A percentile compares a stretch with the other conserved stretches of the same genome.
phyloP scores from a whole-genome alignment of 805 yeast genomes.

The Lipomyces japonicus region DNA sequence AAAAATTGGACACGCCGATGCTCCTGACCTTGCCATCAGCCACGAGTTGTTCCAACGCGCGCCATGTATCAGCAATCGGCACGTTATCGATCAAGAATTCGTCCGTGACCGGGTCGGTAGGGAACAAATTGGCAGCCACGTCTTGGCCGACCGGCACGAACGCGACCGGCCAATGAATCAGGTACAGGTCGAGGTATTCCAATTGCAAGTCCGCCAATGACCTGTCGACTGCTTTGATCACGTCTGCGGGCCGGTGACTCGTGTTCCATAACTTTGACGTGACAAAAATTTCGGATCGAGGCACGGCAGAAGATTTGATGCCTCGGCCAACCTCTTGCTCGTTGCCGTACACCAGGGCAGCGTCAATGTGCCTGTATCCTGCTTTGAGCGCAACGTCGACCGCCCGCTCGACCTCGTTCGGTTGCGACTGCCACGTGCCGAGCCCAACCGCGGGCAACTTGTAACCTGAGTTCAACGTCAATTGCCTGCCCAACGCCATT shows the following conservation, averaged over 20 bases:
- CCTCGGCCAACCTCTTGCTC: conserved; percentile 61
- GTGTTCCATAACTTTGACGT: conserved; percentile 74
- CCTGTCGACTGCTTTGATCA: conserved; percentile 55
- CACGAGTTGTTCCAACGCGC: conserved; percentile 55
- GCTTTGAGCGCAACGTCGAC: conserved; percentile 58
- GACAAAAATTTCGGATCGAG: conserved; percentile 53
- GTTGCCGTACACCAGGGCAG: conserved; percentile 66
- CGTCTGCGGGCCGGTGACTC: conserved; percentile 55
- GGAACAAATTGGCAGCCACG: too few relatives aligned
- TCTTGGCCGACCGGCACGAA: too few relatives aligned
- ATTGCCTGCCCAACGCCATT: too few relatives aligned
- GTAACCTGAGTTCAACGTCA: conserved; percentile 55
- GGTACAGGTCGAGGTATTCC: conserved; percentile 66
- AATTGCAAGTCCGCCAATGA: conserved; percentile 53
- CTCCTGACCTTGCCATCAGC: conserved; percentile 48
- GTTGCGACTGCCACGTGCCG: conserved; percentile 59
- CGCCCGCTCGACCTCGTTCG: conserved; percentile 47
- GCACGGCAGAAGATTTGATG: conserved; percentile 52
- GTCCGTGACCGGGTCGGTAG: too few relatives aligned
- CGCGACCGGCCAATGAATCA: conserved; percentile 53
- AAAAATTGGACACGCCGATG: conserved; percentile 58
- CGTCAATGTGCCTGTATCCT: conserved; percentile 66
- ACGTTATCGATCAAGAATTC: too few relatives aligned
- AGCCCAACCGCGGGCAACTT: conserved; percentile 64
- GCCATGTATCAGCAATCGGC: conserved; percentile 49